A percentile compares a stretch with the other conserved stretches of the same genome.
phyloP scores from a whole-genome alignment of 345 rosid species.

The Noccaea caerulescens region DNA sequence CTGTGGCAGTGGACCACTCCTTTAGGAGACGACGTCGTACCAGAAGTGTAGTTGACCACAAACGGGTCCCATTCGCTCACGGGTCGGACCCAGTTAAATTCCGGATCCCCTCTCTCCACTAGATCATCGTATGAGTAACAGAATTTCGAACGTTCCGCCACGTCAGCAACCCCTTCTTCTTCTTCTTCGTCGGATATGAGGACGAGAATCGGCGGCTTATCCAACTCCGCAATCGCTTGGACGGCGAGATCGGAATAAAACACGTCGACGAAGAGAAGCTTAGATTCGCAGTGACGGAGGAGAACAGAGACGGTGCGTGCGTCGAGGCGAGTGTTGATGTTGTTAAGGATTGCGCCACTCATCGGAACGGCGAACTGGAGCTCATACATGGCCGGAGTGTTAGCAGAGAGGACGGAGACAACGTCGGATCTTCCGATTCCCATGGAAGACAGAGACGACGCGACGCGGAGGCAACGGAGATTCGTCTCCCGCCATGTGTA shows the following conservation, averaged over 20 bases:
- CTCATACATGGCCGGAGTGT: slow-evolving; percentile 82
- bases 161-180: slow-evolving; percentile 23
- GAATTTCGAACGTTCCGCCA: slow-evolving; percentile 29
- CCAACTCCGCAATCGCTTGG: slow-evolving; percentile 50
- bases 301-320: slow-evolving; percentile 64
- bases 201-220: slow-evolving; percentile 53
- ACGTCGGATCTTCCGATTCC: slow-evolving; percentile 58
- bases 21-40: slow-evolving; percentile 85
- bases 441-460: slow-evolving; percentile 54
- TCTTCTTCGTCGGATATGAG: slow-evolving; percentile 51
- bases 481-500: slow-evolving; percentile 60
- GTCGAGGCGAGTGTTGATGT: slow-evolving; percentile 82
- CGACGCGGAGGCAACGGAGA: slow-evolving; percentile 63
- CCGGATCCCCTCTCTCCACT: slow-evolving; percentile 54
- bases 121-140: slow-evolving; percentile 54
- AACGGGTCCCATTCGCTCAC: slow-evolving; percentile 69
- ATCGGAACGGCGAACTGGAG: slow-evolving; percentile 85
- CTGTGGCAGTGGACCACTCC: slow-evolving; percentile 87
- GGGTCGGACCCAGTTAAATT: slow-evolving; percentile 60
- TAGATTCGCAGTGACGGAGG: slow-evolving; percentile 67
- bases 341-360: slow-evolving; percentile 77
- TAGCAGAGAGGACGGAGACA: slow-evolving; percentile 70
- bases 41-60: slow-evolving; percentile 77
- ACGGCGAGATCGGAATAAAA: slow-evolving; percentile 49
- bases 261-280: slow-evolving; percentile 67